Evolutionary conservation across 2,329 filamentous ascomycete species (phyloP), one percentile per base, ranked within the genome.

Genomic region (Corinectria fuckeliana): DNA sequence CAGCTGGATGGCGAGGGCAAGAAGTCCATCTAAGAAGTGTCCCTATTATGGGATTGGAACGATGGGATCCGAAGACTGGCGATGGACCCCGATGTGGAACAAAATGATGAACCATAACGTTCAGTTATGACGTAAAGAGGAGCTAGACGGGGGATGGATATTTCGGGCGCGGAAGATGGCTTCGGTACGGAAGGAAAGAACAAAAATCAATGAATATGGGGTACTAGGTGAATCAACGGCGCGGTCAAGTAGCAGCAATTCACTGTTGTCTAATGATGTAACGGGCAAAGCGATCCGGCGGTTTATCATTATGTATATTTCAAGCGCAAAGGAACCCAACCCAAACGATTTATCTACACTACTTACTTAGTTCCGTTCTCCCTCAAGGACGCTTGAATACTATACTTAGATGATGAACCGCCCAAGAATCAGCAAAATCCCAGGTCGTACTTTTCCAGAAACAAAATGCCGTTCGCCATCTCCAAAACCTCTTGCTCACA

Each of bases 1-100:
- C 80, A 84, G 66, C 69, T 77, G 57, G 79, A 82, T 45, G 77
- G 74, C 11, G 81, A 82, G 26, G 77, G 78, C 52, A 87, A 85
- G 78, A 91, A 91, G 82, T 79, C 82, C 13, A 81, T 79, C 72
- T 85, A 82, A 72, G 51, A 16, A 13, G 28, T 45, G 6, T 45
- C n/a, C 30, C 25, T 16, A 16, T 2, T 14, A 4, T 9, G 30
- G 4, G 9, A 44, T 14, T 26, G 25, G n/a, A 18, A 36, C 25
- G 38, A 36, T 11, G 13, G 32, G 10, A 45, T 20, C 13, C 30
- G 16, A 18, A n/a, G 16, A 28, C 23, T 9, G 8, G 32, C 26
- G 23, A 26, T 30, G 21, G 30, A 50, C 30, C 18, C 32, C 18
- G 11, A 5, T 10, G 25, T 50, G 48, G 16, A 20, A 50, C 6